These are phyloP conservation scores for Aegle marmelos DNA, from an alignment of 345 rosid genomes.

Conservation along the genomic window DNA sequence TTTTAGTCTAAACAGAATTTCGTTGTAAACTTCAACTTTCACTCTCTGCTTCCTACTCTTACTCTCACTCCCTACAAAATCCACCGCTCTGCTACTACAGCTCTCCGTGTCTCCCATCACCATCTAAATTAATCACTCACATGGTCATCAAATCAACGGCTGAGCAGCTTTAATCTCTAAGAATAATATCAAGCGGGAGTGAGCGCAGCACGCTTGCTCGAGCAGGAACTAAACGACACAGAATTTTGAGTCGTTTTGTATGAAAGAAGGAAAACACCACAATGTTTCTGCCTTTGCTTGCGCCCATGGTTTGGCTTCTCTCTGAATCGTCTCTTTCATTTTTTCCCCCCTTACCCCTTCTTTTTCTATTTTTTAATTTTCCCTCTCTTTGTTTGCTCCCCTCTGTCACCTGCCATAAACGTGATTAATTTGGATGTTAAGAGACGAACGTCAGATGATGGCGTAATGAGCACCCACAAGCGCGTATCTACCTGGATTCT, in stretches of 20 bases:
- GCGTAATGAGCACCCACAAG: conserved; percentile 46
- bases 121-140: background rate
- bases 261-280: background rate
- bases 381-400: background rate
- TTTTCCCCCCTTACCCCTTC: background rate
- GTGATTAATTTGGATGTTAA: background rate
- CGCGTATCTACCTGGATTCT: conserved; percentile 54
- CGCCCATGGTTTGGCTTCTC: conserved; percentile 12
- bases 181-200: background rate
- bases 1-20: conserved; percentile 45
- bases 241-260: conserved; percentile 12
- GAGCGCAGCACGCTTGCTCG: background rate
- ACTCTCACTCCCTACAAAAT: conserved; percentile 27
- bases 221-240: conserved; percentile 16
- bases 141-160: background rate
- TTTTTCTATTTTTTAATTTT: background rate
- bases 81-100: conserved; percentile 51
- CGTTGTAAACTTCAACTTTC: conserved; percentile 43
- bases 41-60: conserved; percentile 40
- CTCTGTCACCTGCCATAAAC: background rate
- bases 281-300: conserved; percentile 6
- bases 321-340: background rate
- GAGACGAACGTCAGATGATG: conserved; percentile 20
- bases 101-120: conserved; percentile 55
- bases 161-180: background rate